A percentile compares a stretch with the other conserved stretches of the same genome.
phyloP scores from a whole-genome alignment of 2,329 filamentous ascomycete genomes.

The Sordariomycetes sp. region DNA sequence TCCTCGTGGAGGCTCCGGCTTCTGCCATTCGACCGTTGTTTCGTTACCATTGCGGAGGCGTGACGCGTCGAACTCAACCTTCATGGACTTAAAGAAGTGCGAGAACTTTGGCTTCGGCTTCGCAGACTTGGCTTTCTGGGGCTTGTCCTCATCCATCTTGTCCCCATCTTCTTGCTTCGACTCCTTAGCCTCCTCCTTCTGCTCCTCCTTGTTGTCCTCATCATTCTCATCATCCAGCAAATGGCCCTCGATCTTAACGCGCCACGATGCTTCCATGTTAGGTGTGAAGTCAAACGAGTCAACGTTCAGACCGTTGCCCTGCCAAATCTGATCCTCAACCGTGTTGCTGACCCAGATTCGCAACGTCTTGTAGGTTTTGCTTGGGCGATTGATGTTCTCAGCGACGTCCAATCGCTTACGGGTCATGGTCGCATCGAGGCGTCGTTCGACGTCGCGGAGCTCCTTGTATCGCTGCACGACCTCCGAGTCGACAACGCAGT shows the following conservation, averaged over 20 bases:
- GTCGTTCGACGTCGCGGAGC: slow-evolving; percentile 77
- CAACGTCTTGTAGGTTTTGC: slow-evolving; percentile 75
- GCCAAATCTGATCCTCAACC: slow-evolving; percentile 90
- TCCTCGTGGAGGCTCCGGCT: slow-evolving; percentile 53
- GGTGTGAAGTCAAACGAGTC: slow-evolving; percentile 77
- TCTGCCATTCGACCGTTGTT: slow-evolving; percentile 75
- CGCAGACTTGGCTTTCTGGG: slow-evolving; percentile 22
- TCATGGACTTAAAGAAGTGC: slow-evolving; percentile 75
- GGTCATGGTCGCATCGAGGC: slow-evolving; percentile 86
- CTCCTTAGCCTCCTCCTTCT: slow-evolving; percentile 24
- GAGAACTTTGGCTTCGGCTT: slow-evolving; percentile 51
- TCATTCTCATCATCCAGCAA: slow-evolving; percentile 64
- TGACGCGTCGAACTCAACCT: slow-evolving; percentile 61
- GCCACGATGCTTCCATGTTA: slow-evolving; percentile 69
- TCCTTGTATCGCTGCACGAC: slow-evolving; percentile 74
- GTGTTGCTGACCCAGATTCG: slow-evolving; percentile 95
- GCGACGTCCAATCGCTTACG: slow-evolving; percentile 87
- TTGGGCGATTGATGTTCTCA: slow-evolving; percentile 66
- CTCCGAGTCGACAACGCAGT: slow-evolving; percentile 67
- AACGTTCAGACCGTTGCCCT: slow-evolving; percentile 57
- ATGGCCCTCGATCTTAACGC: slow-evolving; percentile 85
- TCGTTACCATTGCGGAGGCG: slow-evolving; percentile 45
- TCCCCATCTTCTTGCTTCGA: slow-evolving; percentile 26
- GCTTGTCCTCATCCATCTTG: slow-evolving; percentile 15
- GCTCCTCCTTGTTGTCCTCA: slow-evolving; percentile 46